Conservation (phyloP, 2,329 filamentous ascomycete genomes). For the Colletotrichum sp. region DNA sequence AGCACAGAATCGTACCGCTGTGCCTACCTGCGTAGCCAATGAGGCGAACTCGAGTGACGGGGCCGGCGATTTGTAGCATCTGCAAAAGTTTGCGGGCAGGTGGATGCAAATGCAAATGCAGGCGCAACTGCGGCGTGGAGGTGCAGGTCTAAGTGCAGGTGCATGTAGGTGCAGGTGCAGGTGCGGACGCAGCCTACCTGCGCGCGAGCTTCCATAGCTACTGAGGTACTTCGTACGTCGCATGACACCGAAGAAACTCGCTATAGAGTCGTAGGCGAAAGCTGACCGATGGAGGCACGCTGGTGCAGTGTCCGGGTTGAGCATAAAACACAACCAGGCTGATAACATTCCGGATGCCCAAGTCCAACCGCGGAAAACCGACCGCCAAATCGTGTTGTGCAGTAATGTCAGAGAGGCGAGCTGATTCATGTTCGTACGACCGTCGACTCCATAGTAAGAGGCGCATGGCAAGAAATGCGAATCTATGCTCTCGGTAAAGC, state of each 20-base stretch:
- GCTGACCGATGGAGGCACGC: not conserved
- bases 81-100: not conserved
- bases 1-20: not conserved
- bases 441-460: not conserved
- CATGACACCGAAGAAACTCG: not conserved
- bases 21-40: not conserved
- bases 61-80: not conserved
- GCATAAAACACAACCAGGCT: not conserved
- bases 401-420: not conserved
- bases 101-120: not conserved
- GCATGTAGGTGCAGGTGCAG: not conserved
- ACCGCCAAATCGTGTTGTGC: not conserved
- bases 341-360: not conserved
- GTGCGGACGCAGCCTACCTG: not conserved
- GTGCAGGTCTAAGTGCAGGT: not conserved
- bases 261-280: not conserved
- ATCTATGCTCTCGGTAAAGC: not conserved
- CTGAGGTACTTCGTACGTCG: not conserved
- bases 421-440: not conserved
- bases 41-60: not conserved
- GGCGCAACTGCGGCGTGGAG: not conserved
- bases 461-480: not conserved
- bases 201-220: not conserved
- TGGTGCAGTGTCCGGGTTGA: not conserved
- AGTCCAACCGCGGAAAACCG: not conserved